A percentile compares a stretch with the other conserved stretches of the same genome.
These are phyloP conservation scores for Mucor saturninus DNA, from an alignment of 371 early-diverging fungal genomes.

Conservation along the genomic window DNA sequence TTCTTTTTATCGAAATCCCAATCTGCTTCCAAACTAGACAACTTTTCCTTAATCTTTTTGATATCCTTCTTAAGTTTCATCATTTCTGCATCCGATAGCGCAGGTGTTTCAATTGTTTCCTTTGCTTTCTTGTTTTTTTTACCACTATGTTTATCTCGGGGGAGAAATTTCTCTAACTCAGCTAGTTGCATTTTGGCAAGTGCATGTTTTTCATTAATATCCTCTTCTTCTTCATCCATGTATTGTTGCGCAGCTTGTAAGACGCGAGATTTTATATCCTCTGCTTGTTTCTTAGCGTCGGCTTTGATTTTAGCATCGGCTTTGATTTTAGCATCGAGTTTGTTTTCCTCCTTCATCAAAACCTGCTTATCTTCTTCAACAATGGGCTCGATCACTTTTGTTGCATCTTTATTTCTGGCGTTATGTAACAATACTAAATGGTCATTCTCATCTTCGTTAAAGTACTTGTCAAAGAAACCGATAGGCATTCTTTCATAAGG, in stretches of 20 bases:
- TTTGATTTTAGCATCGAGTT: background rate
- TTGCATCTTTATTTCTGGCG: background rate
- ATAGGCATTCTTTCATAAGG: conserved; percentile 63
- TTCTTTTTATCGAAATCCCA: conserved; percentile 53
- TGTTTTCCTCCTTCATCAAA: background rate
- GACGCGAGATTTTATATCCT: conserved; percentile 39
- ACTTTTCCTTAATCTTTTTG: conserved; percentile 47
- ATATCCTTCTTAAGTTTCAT: conserved; percentile 43
- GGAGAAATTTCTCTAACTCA: conserved; percentile 32
- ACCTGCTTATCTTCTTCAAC: conserved; percentile 9
- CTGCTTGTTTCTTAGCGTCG: background rate
- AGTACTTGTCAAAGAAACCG: conserved; percentile 64
- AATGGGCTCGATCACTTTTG: background rate
- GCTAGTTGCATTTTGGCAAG: conserved; percentile 27
- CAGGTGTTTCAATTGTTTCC: conserved; percentile 22
- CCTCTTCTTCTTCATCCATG: conserved; percentile 37
- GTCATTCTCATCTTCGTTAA: conserved; percentile 40
- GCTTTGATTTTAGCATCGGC: background rate
- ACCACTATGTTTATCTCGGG: conserved; percentile 13
- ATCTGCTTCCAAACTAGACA: conserved; percentile 53
- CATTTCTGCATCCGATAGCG: conserved; percentile 13
- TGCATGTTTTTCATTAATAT: conserved; percentile 43
- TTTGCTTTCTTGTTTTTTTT: conserved; percentile 37
- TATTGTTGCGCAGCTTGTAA: conserved; percentile 37
- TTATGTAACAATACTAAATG: conserved; percentile 9